Evolutionary conservation across 2,329 filamentous ascomycete genomes (phyloP).

Genomic region (Botrytis elliptica): DNA sequence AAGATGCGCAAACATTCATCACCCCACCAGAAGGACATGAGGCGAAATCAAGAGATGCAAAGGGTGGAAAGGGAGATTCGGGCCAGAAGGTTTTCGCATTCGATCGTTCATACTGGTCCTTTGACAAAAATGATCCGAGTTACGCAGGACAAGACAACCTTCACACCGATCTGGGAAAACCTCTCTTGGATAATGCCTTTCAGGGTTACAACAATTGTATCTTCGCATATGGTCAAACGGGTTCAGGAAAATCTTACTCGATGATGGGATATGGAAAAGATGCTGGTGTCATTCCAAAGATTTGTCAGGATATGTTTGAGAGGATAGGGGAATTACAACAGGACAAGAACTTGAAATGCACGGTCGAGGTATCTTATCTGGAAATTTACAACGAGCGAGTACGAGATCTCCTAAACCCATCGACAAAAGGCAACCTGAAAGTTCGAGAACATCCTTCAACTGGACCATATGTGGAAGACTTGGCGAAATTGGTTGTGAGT

Average conservation of each 20-base stretch:
- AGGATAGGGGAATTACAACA: constrained; percentile 69
- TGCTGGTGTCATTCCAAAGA: constrained; percentile 90
- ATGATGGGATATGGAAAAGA: constrained; percentile 99
- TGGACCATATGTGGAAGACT: constrained; percentile 95
- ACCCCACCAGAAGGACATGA: constrained; percentile 65
- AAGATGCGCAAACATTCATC: constrained; percentile 85
- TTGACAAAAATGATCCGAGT: constrained; percentile 74
- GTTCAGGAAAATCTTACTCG: constrained; percentile 97
- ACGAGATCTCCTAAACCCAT: constrained; percentile 89
- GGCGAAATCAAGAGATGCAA: constrained; percentile 54
- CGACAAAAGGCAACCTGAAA: constrained; percentile 93
- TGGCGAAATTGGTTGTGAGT: constrained; percentile 90
- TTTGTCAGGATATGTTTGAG: constrained; percentile 97
- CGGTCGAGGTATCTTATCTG: constrained; percentile 95
- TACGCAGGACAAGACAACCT: constrained; percentile 90
- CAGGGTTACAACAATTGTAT: constrained; percentile 99
- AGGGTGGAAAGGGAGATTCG: constrained; percentile 63
- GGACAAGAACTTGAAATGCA: constrained; percentile 79
- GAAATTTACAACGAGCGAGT: constrained; percentile 99
- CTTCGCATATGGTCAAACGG: constrained; percentile 97
- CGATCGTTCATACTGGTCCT: constrained; percentile 98
- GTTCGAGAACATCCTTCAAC: constrained; percentile 97
- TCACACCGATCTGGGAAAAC: constrained; percentile 82
- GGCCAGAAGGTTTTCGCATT: constrained; percentile 88
- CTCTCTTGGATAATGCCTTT: constrained; percentile 95